These are phyloP conservation scores for Acanthamoeba lenticulata DNA, from an alignment of 208 protist genomes.

Conservation along the genomic window DNA sequence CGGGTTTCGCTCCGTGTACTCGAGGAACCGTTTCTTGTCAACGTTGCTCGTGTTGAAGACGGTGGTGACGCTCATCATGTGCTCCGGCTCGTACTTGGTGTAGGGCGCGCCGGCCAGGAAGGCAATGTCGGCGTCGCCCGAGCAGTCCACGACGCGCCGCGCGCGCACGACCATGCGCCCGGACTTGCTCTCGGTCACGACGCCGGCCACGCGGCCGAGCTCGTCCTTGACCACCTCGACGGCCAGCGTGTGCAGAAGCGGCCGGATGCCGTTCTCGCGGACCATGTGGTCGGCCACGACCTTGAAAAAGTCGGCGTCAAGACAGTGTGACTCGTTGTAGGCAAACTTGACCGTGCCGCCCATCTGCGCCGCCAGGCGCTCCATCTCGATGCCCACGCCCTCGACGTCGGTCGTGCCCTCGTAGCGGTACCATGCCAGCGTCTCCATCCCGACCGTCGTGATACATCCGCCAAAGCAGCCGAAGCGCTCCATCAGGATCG, in stretches of 20 bases:
- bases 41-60: constrained; percentile 42
- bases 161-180: constrained; percentile 15
- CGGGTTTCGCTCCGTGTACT: constrained; percentile 42
- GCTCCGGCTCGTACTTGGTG: constrained; percentile 32
- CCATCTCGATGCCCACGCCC: constrained; percentile 54
- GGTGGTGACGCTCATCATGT: constrained; percentile 53
- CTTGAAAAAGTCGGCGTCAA: constrained; percentile 48
- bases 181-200: constrained; percentile 36
- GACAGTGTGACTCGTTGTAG: constrained; percentile 36
- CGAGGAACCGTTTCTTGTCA: constrained; percentile 11
- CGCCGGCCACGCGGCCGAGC: background rate
- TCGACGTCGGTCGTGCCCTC: constrained; percentile 44
- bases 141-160: constrained; percentile 19
- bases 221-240: constrained; percentile 16
- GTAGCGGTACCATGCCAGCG: constrained; percentile 38
- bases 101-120: constrained; percentile 8
- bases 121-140: constrained; percentile 23
- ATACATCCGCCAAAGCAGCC: constrained; percentile 39
- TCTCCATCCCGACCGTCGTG: constrained; percentile 32
- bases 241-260: constrained; percentile 30
- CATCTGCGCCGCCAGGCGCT: constrained; percentile 43
- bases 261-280: background rate
- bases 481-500: constrained; percentile 29
- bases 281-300: constrained; percentile 31
- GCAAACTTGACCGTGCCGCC: constrained; percentile 53